Conservation (phyloP, 208 protist genomes). For the Leishmania turanica region DNA sequence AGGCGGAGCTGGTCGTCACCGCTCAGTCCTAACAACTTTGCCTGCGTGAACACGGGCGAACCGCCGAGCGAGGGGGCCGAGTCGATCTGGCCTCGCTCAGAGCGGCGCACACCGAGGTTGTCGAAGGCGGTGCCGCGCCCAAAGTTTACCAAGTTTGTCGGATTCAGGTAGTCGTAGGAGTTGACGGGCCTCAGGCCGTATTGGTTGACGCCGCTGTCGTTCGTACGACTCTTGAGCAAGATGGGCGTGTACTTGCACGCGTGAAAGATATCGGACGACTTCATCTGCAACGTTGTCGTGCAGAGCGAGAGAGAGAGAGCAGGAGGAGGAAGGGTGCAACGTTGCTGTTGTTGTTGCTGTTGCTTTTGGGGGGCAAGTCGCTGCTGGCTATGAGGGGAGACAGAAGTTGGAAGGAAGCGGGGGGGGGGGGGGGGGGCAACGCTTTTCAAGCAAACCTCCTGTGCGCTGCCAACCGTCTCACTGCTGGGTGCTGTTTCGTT, state of each 20-base stretch:
- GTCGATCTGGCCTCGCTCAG: constrained; percentile 81
- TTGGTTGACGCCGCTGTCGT: constrained; percentile 87
- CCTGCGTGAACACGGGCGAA: constrained; percentile 80
- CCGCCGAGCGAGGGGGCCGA: constrained; percentile 78
- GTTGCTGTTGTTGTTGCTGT: neutral
- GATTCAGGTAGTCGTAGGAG: constrained; percentile 87
- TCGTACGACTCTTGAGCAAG: constrained; percentile 56
- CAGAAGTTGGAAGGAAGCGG: neutral
- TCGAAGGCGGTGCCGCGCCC: constrained; percentile 87
- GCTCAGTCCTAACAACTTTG: constrained; percentile 78
- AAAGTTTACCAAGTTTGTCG: constrained; percentile 91
- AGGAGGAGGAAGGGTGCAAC: neutral
- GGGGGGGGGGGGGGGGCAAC: neutral
- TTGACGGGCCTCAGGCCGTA: constrained; percentile 84
- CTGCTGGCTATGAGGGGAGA: neutral
- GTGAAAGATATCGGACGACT: constrained; percentile 73
- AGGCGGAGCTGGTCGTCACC: constrained; percentile 82
- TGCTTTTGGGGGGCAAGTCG: neutral
- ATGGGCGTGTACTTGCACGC: constrained; percentile 66
- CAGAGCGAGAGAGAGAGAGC: neutral
- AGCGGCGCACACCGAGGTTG: constrained; percentile 82
- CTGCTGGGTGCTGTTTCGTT: neutral
- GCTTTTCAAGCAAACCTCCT: neutral
- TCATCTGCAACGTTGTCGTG: constrained; percentile 34
- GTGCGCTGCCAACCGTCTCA: neutral